Evolutionary conservation across 2,329 filamentous ascomycete species (phyloP), one percentile per base, ranked within the genome.

Genomic region (Pseudonectria foliicola): DNA sequence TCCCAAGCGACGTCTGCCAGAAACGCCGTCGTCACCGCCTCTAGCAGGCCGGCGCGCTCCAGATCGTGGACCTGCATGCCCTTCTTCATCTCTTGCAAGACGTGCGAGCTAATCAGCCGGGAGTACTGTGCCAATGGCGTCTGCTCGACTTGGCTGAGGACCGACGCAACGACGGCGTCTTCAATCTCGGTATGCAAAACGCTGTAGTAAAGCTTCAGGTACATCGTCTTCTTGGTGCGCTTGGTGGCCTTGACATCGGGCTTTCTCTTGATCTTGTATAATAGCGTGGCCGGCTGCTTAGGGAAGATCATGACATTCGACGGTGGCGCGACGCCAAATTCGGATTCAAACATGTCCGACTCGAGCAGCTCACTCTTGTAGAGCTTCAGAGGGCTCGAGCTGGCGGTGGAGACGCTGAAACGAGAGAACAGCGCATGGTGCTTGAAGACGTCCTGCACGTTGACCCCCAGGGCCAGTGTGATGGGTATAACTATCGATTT

Each of bases 381-480:
- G 6, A 98, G 64, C 4, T 83, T 75, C 8, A 96, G 59, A 0
- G 92, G 92, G 21, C 82, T 80, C 15, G 75, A 59, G 37, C 73
- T 85, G 1, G 86, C 82, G 0, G 89, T 88, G 10, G 86, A 88
- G 34, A 98, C 82, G 11, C 85, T 94, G 57, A 98, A 98, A 8
- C 82, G 82, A 0, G 89, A 95, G 53, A 92, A 92, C 0, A 96
- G 70, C 0, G 77, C 72, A 7, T 79, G 66, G 43, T 86, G 78
- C 55, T 95, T 94, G 67, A 96, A 96, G 18, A 93, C 77, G 49
- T 98, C 92, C 52, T 96, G 89, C 6, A 98, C 92, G 46, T 96
- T 96, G 43, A 98, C 92, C 3, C 90, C 89, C 4, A 98, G 70
- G 0, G 87, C 85, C 4, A 98, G 68, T 1, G 83, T 74, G 2